Percentiles rank a stretch among this genome's conserved stretches.
phyloP scores from a whole-genome alignment of 257 asterid genomes.

The Echites panduratus region DNA sequence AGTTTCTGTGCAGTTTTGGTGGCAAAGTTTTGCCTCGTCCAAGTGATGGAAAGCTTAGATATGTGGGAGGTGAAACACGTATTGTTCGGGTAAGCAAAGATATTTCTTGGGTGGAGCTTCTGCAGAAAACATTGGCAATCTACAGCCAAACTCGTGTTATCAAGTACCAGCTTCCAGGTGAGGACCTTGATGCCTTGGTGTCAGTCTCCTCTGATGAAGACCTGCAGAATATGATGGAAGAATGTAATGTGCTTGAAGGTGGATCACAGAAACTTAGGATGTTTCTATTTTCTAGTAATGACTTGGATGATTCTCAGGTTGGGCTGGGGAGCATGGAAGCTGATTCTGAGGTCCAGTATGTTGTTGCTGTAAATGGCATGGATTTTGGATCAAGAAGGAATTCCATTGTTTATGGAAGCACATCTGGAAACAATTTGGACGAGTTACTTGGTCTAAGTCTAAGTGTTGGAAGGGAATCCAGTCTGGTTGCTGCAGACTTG shows the following conservation, averaged over 20 bases:
- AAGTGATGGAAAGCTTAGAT: slow-evolving; percentile 84
- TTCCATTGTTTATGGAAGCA: slow-evolving; percentile 52
- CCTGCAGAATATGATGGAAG: slow-evolving; percentile 88
- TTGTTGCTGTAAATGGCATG: slow-evolving; percentile 83
- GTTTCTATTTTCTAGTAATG: slow-evolving; percentile 58
- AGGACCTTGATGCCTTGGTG: slow-evolving; percentile 93
- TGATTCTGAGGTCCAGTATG: slow-evolving; percentile 67
- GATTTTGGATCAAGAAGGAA: slow-evolving; percentile 64
- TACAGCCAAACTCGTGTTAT: slow-evolving; percentile 49
- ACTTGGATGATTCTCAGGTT: slow-evolving; percentile 65
- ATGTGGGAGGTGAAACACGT: slow-evolving; percentile 93
- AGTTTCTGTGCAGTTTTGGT: slow-evolving; percentile 86
- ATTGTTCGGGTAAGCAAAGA: slow-evolving; percentile 62
- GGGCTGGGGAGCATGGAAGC: slow-evolving; percentile 48
- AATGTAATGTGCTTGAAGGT: slow-evolving; percentile 49
- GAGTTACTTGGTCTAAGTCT: slow-evolving; percentile 56
- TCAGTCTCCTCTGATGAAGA: slow-evolving; percentile 92
- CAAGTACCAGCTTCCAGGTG: slow-evolving; percentile 96
- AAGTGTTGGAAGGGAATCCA: slow-evolving; percentile 43
- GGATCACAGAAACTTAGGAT: slow-evolving; percentile 71
- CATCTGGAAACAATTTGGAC: slow-evolving; percentile 57
- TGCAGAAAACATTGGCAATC: slow-evolving; percentile 50
- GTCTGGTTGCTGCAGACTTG: slow-evolving; percentile 30
- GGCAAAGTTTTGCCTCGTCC: slow-evolving; percentile 93
- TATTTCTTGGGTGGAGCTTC: slow-evolving; percentile 66